These are phyloP conservation scores for Quercus gilva DNA, from an alignment of 306 rosid genomes.

Conservation along the genomic window DNA sequence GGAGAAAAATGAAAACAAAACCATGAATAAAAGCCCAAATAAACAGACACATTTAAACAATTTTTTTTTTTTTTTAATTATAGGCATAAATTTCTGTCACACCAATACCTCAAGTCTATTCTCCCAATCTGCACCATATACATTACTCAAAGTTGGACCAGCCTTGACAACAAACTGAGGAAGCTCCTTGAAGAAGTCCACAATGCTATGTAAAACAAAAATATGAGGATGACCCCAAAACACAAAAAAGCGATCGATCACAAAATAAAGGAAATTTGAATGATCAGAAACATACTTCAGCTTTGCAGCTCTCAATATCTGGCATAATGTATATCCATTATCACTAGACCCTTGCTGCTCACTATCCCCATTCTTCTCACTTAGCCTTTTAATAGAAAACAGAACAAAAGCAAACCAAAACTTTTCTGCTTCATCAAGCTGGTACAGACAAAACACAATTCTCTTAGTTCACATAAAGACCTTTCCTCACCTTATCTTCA, in stretches of 20 bases:
- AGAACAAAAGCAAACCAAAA: too few species aligned
- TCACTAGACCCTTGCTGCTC: constrained; percentile 38
- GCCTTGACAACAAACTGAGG: constrained; percentile 92
- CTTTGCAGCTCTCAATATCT: constrained; percentile 78
- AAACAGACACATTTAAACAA: neutral
- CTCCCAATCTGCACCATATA: constrained; percentile 92
- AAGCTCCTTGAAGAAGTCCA: constrained; percentile 89
- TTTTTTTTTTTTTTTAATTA: constrained; percentile 11
- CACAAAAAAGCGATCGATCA: constrained; percentile 10
- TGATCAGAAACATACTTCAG: constrained; percentile 55
- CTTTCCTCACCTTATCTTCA: neutral
- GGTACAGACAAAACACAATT: constrained; percentile 23
- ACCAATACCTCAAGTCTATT: constrained; percentile 77
- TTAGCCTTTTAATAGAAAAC: constrained; percentile 65
- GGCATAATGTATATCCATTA: constrained; percentile 57
- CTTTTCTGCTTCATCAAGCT: constrained; percentile 95
- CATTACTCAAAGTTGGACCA: constrained; percentile 61
- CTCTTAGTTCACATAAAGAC: constrained; percentile 11
- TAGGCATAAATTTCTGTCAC: constrained; percentile 4
- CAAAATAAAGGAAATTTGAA: constrained; percentile 10
- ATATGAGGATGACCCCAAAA: constrained; percentile 17
- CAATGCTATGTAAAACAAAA: constrained; percentile 52
- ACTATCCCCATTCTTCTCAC: constrained; percentile 36
- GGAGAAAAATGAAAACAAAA: constrained; percentile 2
- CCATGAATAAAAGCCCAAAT: constrained; percentile 25